Base-by-base conservation (phyloP, 768 basidiomycete species). In the Trametes cinnabarina region DNA sequence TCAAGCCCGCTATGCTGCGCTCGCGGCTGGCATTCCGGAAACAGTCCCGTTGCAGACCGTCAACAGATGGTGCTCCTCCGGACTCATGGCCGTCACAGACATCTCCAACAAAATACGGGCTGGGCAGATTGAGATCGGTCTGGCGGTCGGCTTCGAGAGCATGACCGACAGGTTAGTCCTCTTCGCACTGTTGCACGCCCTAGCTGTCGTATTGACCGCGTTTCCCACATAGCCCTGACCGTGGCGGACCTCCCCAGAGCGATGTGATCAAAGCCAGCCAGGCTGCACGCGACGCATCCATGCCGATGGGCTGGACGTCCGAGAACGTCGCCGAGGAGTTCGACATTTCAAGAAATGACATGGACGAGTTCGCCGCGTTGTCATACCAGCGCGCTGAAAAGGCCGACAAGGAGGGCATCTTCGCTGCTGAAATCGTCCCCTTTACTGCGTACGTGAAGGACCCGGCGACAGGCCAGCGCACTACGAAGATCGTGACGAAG, bases 241-340 rank as follows among this genome's bases (percentile, higher is more conserved):
- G 75, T 2, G 86, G 85, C 19, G 83, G 81, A 15, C 83, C 83
- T 0, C 63, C 73, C 40, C 82, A 82, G 58, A 87, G 86, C 42
- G 88, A 86, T 49, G 75, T 82, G 15, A 76, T 94, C 44, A 76
- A 82, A 25, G 68, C 72, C 15, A 79, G 86, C 66, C 66, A 76
- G 11, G 74, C 82, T 4, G 82, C 89, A 3, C 77, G 71, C 25
- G 88, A 89, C 62, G 86, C 85, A 58, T 67, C 75, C 20, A 74
- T 84, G 67, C 88, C 87, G 30, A 94, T 93, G 92, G 91, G 91
- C 7, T 92, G 92, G 92, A 92, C 91, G 6, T 87, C 86, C 63
- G 91, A 94, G 72, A 94, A 92, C 61, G 88, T 94, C 30, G 91
- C 91, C 0, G 72, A 73, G 30, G 88, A 92, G 41, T 92, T 84